Base-by-base conservation (phyloP, 306 rosid species). In the Sicyos edulis region DNA sequence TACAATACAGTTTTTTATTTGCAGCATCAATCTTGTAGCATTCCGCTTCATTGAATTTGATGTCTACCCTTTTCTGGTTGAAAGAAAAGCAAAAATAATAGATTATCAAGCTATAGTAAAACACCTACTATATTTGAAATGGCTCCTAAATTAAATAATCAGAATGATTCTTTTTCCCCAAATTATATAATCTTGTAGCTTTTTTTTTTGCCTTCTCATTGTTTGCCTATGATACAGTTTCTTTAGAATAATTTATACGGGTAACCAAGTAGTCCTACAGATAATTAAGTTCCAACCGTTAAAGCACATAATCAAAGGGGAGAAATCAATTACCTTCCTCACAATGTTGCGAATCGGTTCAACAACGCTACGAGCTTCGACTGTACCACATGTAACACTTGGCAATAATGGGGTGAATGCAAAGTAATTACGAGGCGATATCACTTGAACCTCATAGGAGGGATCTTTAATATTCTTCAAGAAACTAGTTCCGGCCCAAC, bases 401-500 rank as follows among this genome's bases (percentile, higher is more conserved):
- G 99, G 99, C 16, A 93, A 78, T 82, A 93, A 53, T 63, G 99
- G 99, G 58, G 99, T 93, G 83, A 93, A 93, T 0, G 97, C 92
- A 76, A 93, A 93, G 56, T 87, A 93, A 73, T 93, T 93, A 4
- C 99, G 91, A 71, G 99, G 99, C 19, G 99, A 93, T 19, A 93
- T 74, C 54, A 93, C 87, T 61, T 88, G 91, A 69, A 93, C 92
- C 70, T 93, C 99, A 53, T 87, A 93, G 42, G 80, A 77, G 0
- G 92, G 88, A 70, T 61, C 78, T 8, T 83, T 79, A 14, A 93
- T 78, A 80, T 83, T 88, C 92, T 86, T 93, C 78, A 93, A 29
- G 78, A 93, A 93, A 81, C 95, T 91, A 4, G 99, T 93, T 42
- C 86, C 91, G n/a, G 95, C 99, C 99, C 99, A 93, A 21, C 99